These are phyloP conservation scores for Penicillium salamii DNA, from an alignment of 495 filamentous ascomycete genomes.

Conservation along the genomic window DNA sequence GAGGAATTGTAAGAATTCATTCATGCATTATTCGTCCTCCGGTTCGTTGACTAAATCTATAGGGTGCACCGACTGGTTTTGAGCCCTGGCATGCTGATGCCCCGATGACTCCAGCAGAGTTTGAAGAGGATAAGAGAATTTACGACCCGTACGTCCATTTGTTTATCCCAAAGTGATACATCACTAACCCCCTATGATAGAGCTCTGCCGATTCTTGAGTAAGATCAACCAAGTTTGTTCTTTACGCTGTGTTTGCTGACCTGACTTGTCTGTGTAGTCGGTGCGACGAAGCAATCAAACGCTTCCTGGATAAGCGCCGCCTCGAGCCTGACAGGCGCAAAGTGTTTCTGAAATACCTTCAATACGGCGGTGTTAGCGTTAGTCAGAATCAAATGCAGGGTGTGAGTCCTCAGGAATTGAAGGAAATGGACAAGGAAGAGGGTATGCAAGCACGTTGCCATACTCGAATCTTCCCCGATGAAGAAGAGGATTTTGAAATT, in stretches of 20 bases:
- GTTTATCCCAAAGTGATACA: not conserved
- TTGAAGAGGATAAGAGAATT: slow-evolving; percentile 54
- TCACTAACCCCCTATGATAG: slow-evolving; percentile 24
- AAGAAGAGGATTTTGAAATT: slow-evolving; percentile 57
- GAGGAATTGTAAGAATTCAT: slow-evolving; percentile 33
- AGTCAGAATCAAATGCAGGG: slow-evolving; percentile 67
- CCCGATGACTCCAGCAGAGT: slow-evolving; percentile 68
- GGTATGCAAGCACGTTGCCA: slow-evolving; percentile 47
- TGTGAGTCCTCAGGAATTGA: slow-evolving; percentile 47
- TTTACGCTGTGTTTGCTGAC: not conserved
- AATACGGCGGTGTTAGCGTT: slow-evolving; percentile 76
- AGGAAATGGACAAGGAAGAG: slow-evolving; percentile 58
- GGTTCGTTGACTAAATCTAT: slow-evolving; percentile 5
- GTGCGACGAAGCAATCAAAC: slow-evolving; percentile 81
- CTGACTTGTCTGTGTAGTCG: slow-evolving; percentile 47
- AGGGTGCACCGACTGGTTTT: slow-evolving; percentile 57
- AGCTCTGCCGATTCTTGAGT: slow-evolving; percentile 38
- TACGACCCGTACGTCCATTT: slow-evolving; percentile 41
- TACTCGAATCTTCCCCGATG: slow-evolving; percentile 24
- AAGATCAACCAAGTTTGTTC: slow-evolving; percentile 10
- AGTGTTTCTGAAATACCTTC: slow-evolving; percentile 76
- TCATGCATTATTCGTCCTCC: not conserved
- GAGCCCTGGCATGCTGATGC: slow-evolving; percentile 74
- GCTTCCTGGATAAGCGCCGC: slow-evolving; percentile 72
- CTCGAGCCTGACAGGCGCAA: slow-evolving; percentile 57